These are phyloP conservation scores for Ceratobasidium sp. DNA, from an alignment of 1,284 basidiomycete species.

Conservation along the genomic window DNA sequence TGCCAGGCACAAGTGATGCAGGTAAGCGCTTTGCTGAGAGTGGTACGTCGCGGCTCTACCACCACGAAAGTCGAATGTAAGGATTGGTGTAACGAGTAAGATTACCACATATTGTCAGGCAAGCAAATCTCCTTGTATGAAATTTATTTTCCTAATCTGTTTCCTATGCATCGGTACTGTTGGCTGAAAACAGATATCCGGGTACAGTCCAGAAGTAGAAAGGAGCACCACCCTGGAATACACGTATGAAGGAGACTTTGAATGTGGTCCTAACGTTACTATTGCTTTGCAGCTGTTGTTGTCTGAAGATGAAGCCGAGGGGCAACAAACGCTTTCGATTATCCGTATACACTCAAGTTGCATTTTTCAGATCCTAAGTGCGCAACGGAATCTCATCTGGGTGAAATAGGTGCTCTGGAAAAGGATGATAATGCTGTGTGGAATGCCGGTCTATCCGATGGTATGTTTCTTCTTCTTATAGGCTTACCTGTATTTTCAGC, in stretches of 20 bases:
- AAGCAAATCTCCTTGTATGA: not conserved
- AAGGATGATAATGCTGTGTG: conserved; percentile 5
- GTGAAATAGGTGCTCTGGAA: conserved; percentile 5
- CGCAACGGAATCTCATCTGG: no score
- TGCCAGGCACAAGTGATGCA: no score
- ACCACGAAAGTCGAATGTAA: no score
- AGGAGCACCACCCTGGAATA: not conserved
- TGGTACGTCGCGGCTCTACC: no score
- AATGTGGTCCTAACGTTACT: not conserved
- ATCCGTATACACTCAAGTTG: conserved; percentile 29
- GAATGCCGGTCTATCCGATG: not conserved
- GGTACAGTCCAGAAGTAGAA: conserved; percentile 21
- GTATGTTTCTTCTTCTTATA: not conserved
- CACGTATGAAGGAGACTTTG: not conserved
- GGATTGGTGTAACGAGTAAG: conserved; percentile 1
- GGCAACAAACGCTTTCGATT: conserved; percentile 19
- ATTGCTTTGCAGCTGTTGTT: not conserved
- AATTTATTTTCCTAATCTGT: not conserved
- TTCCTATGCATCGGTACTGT: not conserved
- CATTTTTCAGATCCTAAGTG: not conserved
- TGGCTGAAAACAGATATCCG: conserved; percentile 23
- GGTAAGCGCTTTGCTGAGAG: no score
- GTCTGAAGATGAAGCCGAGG: conserved; percentile 8
- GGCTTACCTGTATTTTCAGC: not conserved
- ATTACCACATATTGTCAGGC: conserved; percentile 29